Evolutionary conservation across 805 yeast species (phyloP).

Genomic region (Yarrowia hollandica): DNA sequence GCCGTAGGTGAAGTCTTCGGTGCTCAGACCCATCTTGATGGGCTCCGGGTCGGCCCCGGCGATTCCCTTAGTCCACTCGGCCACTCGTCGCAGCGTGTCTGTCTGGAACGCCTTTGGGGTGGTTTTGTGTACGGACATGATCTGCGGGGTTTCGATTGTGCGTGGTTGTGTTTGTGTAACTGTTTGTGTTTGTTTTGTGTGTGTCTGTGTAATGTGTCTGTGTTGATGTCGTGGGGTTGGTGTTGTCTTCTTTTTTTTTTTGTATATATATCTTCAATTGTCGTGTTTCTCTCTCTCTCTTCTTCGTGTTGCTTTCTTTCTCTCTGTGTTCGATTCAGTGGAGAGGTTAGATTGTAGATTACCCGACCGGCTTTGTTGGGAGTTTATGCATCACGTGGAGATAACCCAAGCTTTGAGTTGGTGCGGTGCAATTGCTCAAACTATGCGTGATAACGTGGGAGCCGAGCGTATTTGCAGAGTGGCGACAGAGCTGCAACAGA

Average conservation of each 20-base stretch:
- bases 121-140: conserved; percentile 30
- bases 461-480: background rate
- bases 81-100: conserved; percentile 17
- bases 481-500: background rate
- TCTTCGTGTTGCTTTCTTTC: background rate
- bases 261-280: no score
- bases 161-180: background rate
- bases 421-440: conserved; percentile 29
- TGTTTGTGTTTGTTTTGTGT: background rate
- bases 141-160: background rate
- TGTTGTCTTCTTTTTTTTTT: background rate
- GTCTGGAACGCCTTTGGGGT: background rate
- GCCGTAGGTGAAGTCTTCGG: conserved; percentile 45
- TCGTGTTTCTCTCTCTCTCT: background rate
- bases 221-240: no score
- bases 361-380: conserved; percentile 20
- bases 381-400: conserved; percentile 24
- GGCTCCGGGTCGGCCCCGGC: conserved; percentile 50
- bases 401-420: conserved; percentile 21
- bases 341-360: background rate
- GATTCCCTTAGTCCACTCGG: conserved; percentile 45
- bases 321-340: no score
- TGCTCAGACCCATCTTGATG: conserved; percentile 50
- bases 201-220: background rate
- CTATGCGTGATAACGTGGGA: conserved; percentile 24